phyloP scores from a whole-genome alignment of 2,329 filamentous ascomycete genomes.

The Ophiosphaerella herpotricha region DNA sequence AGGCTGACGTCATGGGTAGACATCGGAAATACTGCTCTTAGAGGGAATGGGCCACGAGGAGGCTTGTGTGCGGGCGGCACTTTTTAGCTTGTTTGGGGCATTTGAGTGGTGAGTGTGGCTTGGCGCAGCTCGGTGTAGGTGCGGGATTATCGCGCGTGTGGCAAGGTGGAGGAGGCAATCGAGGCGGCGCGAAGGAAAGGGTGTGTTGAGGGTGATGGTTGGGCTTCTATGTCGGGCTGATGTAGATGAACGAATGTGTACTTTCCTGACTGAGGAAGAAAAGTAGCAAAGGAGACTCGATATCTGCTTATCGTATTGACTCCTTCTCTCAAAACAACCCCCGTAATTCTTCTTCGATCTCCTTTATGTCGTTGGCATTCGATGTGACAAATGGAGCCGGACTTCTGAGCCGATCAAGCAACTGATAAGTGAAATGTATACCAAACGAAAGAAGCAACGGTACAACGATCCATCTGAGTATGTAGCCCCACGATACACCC shows the following conservation, averaged over 20 bases:
- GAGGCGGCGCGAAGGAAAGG: neutral
- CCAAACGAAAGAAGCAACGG: neutral
- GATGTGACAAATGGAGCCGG: neutral
- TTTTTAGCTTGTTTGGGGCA: constrained; percentile 1
- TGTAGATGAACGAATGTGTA: no score
- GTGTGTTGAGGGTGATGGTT: no score
- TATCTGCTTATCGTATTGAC: no score
- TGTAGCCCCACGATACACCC: neutral
- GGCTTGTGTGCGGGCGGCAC: neutral
- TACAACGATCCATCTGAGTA: neutral
- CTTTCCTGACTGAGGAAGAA: no score
- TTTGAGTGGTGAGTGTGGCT: neutral
- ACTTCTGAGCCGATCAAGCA: neutral
- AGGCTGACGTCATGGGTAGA: no score
- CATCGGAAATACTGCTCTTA: no score
- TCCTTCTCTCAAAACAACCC: neutral
- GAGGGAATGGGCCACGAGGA: no score
- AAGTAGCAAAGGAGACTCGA: no score
- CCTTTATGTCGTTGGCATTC: neutral
- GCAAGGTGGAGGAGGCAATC: neutral
- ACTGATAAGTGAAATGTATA: constrained; percentile 6
- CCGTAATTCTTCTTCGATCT: neutral
- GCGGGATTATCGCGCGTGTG: neutral
- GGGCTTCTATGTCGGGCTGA: no score
- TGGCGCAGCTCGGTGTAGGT: neutral